Percentiles rank a stretch among this genome's conserved stretches.
These are phyloP conservation scores for Verticillium longisporum DNA, from an alignment of 2,329 filamentous ascomycete genomes.

Conservation along the genomic window DNA sequence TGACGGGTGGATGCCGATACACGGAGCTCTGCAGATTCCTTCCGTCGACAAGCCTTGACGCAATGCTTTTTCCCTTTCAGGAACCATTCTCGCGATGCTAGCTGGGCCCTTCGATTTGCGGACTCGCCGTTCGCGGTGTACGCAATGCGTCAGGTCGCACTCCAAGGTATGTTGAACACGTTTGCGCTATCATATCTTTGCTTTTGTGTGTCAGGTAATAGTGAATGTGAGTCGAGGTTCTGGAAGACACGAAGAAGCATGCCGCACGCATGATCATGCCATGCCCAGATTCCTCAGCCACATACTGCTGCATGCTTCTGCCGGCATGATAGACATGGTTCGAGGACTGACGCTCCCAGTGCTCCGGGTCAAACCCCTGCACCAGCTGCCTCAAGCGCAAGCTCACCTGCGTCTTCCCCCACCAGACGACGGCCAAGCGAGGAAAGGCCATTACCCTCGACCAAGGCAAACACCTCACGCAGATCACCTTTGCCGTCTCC, in stretches of 20 bases:
- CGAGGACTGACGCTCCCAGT: slow-evolving; percentile 13
- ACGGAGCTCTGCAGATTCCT: not conserved
- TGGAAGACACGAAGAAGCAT: too few species aligned
- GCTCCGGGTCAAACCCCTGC: slow-evolving; percentile 24
- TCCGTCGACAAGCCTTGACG: not conserved
- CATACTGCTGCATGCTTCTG: not conserved
- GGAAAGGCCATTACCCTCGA: slow-evolving; percentile 16
- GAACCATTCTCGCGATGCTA: slow-evolving; percentile 13
- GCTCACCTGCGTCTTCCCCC: slow-evolving; percentile 15
- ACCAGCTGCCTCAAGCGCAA: slow-evolving; percentile 18
- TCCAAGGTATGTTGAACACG: slow-evolving; percentile 20
- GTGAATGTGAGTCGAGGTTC: too few species aligned
- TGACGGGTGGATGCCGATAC: not conserved
- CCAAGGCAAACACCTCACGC: slow-evolving; percentile 7
- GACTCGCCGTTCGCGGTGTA: slow-evolving; percentile 22
- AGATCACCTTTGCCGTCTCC: not conserved
- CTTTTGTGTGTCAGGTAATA: too few species aligned
- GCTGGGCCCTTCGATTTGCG: slow-evolving; percentile 26
- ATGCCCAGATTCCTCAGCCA: not conserved
- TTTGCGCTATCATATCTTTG: too few species aligned
- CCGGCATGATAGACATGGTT: not conserved
- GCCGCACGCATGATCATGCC: too few species aligned
- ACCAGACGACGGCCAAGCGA: not conserved
- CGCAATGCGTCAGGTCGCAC: slow-evolving; percentile 21
- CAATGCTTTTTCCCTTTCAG: not conserved